Conservation (phyloP, 2,329 filamentous ascomycete genomes). For the Berkeleyomyces basicola region DNA sequence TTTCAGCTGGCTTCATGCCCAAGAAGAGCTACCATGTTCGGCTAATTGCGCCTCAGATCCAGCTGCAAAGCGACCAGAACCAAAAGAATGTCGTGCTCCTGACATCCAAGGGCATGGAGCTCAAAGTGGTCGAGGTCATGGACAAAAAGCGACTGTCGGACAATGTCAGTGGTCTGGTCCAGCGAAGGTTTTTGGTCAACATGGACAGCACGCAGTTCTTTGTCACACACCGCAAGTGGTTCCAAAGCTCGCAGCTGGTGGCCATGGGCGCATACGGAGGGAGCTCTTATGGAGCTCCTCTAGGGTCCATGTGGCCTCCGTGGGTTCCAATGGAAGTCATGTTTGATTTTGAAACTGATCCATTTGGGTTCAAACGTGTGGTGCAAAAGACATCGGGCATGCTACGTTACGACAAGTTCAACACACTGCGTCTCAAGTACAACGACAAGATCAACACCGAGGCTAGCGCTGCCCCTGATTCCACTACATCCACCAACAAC, state of each 20-base stretch:
- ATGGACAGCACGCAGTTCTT: conserved; percentile 99
- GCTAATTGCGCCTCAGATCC: conserved; percentile 91
- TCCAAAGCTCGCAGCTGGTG: conserved; percentile 56
- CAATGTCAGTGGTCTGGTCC: conserved; percentile 84
- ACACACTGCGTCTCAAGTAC: conserved; percentile 89
- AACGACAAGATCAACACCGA: conserved; percentile 75
- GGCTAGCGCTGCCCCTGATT: conserved; percentile 21
- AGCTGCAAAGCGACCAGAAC: conserved; percentile 97
- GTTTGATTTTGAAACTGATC: conserved; percentile 87
- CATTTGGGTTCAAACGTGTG: conserved; percentile 94
- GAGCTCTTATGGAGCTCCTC: conserved; percentile 74
- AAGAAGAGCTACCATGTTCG: conserved; percentile 91
- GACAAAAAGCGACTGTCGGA: conserved; percentile 88
- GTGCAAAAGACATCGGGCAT: conserved; percentile 93
- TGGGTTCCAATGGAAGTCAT: conserved; percentile 98
- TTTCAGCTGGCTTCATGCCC: conserved; percentile 73
- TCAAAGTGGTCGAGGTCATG: conserved; percentile 96
- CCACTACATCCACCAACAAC: not conserved
- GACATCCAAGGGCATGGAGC: conserved; percentile 92
- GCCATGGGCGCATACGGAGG: conserved; percentile 68
- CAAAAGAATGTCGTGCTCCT: conserved; percentile 92
- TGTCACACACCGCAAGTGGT: conserved; percentile 84
- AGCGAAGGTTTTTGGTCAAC: conserved; percentile 79
- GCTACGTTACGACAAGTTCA: conserved; percentile 94
- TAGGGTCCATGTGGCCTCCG: conserved; percentile 81